Base-by-base conservation (phyloP, 75 land plant genomes). In the Pinus tabuliformis region DNA sequence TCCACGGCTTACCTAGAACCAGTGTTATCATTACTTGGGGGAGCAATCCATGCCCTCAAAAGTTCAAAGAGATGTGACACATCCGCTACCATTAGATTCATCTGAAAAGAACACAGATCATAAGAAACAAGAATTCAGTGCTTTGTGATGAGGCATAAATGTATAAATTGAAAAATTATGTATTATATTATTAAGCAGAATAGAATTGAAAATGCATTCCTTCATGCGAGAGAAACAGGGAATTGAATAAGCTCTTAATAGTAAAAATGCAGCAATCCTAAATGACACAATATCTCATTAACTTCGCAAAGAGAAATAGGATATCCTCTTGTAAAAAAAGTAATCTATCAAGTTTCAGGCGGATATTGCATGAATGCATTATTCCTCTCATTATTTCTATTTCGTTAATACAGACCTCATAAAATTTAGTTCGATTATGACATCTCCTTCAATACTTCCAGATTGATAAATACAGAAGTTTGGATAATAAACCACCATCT, bases 11-110 rank as follows among this genome's bases (percentile, higher is more conserved):
- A 93, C 96, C 90, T 89, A 54, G 77, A 82, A 39, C 59, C 56
- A 63, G 64, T 72, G 57, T 80, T 76, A 60, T 85, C 88, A 81
- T 87, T 84, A 64, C 93, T 90, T 74, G 85, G 78, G 37, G 98
- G 99, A 45, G 91, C 84, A 75, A 89, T 88, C 99, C 99, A 97
- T 52, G 89, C 78, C 90, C 90, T 92, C 70, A 97, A 73, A 60
- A 97, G 87, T 70, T 93, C 98, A 37, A 97, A 78, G 33, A 97
- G 82, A 63, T 80, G 85, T 37, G 92, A 86, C 56, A 95, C 82
- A 59, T 95, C 89, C 21, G 93, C 95, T 58, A 89, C 8, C 92
- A 95, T 92, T 17, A 97, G 89, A 77, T 84, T 77, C 94, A 95
- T 97, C 98, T 97, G 88, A 42, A 78, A 45, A 78, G 7, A 20